Evolutionary conservation across 192 early-diverging fungal species (phyloP).

Genomic region (Backusella parvicylindrica): DNA sequence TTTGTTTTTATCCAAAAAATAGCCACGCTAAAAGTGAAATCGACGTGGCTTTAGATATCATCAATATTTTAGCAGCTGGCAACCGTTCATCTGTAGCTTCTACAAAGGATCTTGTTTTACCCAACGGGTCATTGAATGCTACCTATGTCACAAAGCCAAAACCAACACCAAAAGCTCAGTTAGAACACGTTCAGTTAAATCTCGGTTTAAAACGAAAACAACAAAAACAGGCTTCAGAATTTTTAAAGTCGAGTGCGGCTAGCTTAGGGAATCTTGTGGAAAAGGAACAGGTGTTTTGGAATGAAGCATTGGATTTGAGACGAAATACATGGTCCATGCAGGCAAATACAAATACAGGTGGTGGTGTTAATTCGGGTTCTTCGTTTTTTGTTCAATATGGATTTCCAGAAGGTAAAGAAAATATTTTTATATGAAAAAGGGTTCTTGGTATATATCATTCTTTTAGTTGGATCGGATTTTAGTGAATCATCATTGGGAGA

Average conservation of each 20-base stretch:
- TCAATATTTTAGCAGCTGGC: conserved; percentile 28
- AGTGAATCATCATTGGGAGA: conserved; percentile 29
- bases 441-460: not conserved
- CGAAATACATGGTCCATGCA: conserved; percentile 34
- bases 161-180: conserved; percentile 22
- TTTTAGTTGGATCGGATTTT: conserved; percentile 34
- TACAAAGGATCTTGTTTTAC: conserved; percentile 30
- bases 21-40: conserved; percentile 38
- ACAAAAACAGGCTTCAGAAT: conserved; percentile 33
- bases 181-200: conserved; percentile 27
- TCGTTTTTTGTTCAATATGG: conserved; percentile 34
- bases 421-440: not conserved
- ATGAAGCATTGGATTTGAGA: conserved; percentile 32
- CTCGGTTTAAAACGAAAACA: conserved; percentile 36
- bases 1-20: not conserved
- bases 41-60: conserved; percentile 39
- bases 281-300: conserved; percentile 36
- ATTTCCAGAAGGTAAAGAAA: conserved; percentile 30
- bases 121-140: conserved; percentile 27
- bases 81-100: not conserved
- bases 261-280: conserved; percentile 20
- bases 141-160: conserved; percentile 39
- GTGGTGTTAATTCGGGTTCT: not conserved
- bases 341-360: conserved; percentile 4
- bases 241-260: conserved; percentile 21